Base-by-base conservation (phyloP, 2,329 filamentous ascomycete species). In the Monosporascus sp. region DNA sequence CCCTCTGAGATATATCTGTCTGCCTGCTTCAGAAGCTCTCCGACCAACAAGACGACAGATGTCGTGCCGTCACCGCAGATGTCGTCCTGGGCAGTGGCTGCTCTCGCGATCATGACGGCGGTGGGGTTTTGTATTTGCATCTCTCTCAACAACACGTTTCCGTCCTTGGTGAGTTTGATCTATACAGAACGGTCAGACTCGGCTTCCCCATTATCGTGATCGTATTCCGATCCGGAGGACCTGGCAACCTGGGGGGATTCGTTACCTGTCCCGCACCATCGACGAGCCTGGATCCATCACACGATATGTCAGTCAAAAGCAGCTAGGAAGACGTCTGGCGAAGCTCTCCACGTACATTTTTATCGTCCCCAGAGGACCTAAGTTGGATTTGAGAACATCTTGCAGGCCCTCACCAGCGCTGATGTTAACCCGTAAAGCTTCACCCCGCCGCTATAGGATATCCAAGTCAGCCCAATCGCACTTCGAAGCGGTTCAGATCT, bases 91-190 rank as follows among this genome's bases (percentile, higher is more conserved):
- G 94, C 94, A 38, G 94, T 99, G 53, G 94, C 94, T 65, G 93
- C 91, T 69, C 84, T 77, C 53, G 83, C 84, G 70, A 87, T 87
- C 83, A 87, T 87, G 57, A 94, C 94, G 60, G 94, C 94, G 37
- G 94, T 99, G 27, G 94, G 94, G 73, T 97, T 97, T 77, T 97
- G 93, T 70, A 97, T 97, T 84, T 97, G 92, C 84, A 87, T 87
- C 71, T 88, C 84, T 65, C 84, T 78, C 59, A 87, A 74, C 25
- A 87, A 78, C 56, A 97, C 93, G 67, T 96, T 97, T 70, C 94
- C 94, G 75, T 99, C 94, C 74, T 99, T 99, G 64, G 94, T 99
- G 70, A 99, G 83, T 78, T 99, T 99, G 78, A 99, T 99, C 84
- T 94, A 63, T 69, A 56, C 62, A 64, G 54, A 57, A 31, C 59